Conservation (phyloP, 75 land plant species). For the Selaginella tamariscina region DNA sequence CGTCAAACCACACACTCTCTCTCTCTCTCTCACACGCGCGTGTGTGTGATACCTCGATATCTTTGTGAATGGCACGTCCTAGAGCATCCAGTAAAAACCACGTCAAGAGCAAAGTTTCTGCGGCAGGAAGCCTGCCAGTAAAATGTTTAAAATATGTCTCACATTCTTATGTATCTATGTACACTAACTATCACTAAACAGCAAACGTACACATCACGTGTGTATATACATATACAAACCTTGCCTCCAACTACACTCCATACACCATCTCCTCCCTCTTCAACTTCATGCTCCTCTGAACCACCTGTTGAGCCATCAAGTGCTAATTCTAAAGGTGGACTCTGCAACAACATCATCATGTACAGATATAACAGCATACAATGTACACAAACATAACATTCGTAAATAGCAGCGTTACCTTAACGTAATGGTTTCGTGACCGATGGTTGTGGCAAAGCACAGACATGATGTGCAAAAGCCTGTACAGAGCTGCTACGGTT, state of each 20-base stretch:
- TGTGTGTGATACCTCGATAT: slow-evolving; percentile 42
- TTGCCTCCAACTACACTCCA: slow-evolving; percentile 93
- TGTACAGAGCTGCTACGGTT: slow-evolving; percentile 22
- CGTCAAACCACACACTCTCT: neutral
- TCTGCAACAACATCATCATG: slow-evolving; percentile 26
- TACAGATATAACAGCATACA: neutral
- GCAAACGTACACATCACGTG: neutral
- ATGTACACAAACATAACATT: neutral
- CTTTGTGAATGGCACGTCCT: slow-evolving; percentile 51
- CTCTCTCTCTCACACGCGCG: neutral
- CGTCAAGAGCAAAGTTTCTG: slow-evolving; percentile 73
- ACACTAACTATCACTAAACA: neutral
- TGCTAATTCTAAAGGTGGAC: slow-evolving; percentile 53
- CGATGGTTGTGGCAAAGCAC: slow-evolving; percentile 33
- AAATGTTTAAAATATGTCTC: neutral
- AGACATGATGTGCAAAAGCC: slow-evolving; percentile 50
- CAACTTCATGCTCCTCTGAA: slow-evolving; percentile 55
- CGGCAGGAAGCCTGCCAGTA: slow-evolving; percentile 67
- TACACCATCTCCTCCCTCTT: slow-evolving; percentile 68
- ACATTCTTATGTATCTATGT: neutral
- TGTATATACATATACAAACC: slow-evolving; percentile 28
- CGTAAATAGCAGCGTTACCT: slow-evolving; percentile 32
- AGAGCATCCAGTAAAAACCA: slow-evolving; percentile 55
- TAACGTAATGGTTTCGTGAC: slow-evolving; percentile 49
- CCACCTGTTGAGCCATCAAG: slow-evolving; percentile 53